Percentiles rank a stretch among this genome's conserved stretches.
Evolutionary conservation across 805 yeast genomes (phyloP).

Genomic region (Schizosaccharomyces lindneri): DNA sequence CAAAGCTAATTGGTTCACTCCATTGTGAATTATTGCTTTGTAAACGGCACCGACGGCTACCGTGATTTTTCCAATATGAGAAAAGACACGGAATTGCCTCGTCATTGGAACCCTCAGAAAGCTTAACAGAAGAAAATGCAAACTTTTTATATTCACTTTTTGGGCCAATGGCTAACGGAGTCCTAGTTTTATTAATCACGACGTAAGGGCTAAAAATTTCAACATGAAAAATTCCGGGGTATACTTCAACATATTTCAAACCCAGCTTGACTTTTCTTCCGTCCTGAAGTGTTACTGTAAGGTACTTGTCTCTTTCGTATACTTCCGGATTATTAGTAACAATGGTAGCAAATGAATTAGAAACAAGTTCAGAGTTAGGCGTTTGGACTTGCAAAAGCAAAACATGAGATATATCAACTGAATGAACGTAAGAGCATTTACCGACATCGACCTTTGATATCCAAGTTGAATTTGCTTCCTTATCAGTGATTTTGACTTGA

Average conservation of each 20-base stretch:
- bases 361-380: slow-evolving; percentile 29
- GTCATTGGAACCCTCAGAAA: slow-evolving; percentile 20
- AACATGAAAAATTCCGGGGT: slow-evolving; percentile 32
- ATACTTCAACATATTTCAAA: slow-evolving; percentile 29
- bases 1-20: slow-evolving; percentile 58
- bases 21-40: slow-evolving; percentile 43
- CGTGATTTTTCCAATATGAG: slow-evolving; percentile 45
- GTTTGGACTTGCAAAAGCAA: slow-evolving; percentile 39
- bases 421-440: slow-evolving; percentile 47
- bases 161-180: not conserved
- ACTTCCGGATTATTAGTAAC: slow-evolving; percentile 25
- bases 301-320: slow-evolving; percentile 28
- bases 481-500: slow-evolving; percentile 51
- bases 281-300: slow-evolving; percentile 30
- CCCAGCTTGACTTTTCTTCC: slow-evolving; percentile 44
- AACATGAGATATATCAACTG: slow-evolving; percentile 47
- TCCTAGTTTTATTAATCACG: slow-evolving; percentile 31
- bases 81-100: slow-evolving; percentile 43
- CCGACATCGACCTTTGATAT: slow-evolving; percentile 38
- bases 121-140: slow-evolving; percentile 30
- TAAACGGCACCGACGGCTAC: slow-evolving; percentile 40
- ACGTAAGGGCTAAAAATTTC: slow-evolving; percentile 68
- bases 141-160: slow-evolving; percentile 37
- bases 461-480: slow-evolving; percentile 44
- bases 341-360: slow-evolving; percentile 54